phyloP scores from a whole-genome alignment of 2,329 filamentous ascomycete species.

The Volutella citrinella region DNA sequence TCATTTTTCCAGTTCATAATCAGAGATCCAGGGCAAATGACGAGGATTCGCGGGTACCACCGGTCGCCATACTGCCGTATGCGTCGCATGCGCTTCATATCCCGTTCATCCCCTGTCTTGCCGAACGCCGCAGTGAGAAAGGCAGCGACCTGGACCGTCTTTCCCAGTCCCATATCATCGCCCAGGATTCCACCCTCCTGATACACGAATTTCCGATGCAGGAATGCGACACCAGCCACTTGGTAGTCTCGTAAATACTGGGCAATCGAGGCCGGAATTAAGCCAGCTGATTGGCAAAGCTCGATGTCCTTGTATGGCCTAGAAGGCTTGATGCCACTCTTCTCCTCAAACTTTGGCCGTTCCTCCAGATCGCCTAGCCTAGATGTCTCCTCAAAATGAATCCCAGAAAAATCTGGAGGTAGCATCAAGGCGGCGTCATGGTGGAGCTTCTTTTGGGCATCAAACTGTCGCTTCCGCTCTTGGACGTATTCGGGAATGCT shows the following conservation, averaged over 20 bases:
- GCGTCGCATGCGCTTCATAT: conserved; percentile 83
- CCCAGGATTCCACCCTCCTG: conserved; percentile 89
- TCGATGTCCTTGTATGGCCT: conserved; percentile 72
- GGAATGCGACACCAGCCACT: conserved; percentile 76
- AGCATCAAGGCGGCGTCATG: conserved; percentile 69
- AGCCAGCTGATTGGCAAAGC: conserved; percentile 70
- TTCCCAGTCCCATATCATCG: conserved; percentile 97
- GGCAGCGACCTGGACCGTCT: conserved; percentile 93
- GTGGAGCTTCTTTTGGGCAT: conserved; percentile 55
- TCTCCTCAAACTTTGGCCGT: conserved; percentile 63
- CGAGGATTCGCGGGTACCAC: conserved; percentile 77
- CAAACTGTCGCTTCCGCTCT: conserved; percentile 66
- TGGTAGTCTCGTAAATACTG: conserved; percentile 94
- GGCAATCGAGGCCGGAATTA: conserved; percentile 85
- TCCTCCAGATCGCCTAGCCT: conserved; percentile 48
- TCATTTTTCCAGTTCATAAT: conserved; percentile 92
- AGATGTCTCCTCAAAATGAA: conserved; percentile 61
- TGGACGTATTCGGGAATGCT: conserved; percentile 72
- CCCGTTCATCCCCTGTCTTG: conserved; percentile 86
- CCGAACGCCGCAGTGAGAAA: conserved; percentile 91
- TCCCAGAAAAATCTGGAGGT: conserved; percentile 72
- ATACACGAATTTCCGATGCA: conserved; percentile 86
- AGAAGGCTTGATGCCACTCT: conserved; percentile 58
- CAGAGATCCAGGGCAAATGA: conserved; percentile 84
- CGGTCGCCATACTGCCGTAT: conserved; percentile 60